A percentile compares a stretch with the other conserved stretches of the same genome.
Conservation (phyloP, 768 basidiomycete genomes). For the Rhodosporidiobolus odoratus region DNA sequence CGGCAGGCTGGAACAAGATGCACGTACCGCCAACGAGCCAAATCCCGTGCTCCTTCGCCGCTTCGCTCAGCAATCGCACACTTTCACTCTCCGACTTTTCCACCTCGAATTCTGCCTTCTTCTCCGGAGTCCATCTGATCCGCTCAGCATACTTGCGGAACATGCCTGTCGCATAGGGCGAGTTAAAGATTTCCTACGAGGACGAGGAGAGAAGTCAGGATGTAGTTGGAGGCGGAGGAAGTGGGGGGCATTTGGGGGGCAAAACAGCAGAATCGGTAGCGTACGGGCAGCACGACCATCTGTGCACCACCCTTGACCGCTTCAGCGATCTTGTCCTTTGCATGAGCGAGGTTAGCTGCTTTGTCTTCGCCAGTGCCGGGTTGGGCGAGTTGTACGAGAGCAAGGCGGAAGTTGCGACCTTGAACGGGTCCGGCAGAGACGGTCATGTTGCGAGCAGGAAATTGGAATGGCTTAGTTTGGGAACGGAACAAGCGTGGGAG, state of each 20-base stretch:
- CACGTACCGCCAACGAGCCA: constrained; percentile 88
- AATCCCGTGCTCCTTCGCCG: constrained; percentile 67
- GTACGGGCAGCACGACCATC: constrained; percentile 80
- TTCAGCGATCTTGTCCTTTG: constrained; percentile 58
- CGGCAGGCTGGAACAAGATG: not conserved
- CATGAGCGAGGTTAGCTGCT: constrained; percentile 70
- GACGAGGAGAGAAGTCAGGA: no score
- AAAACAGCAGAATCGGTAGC: constrained; percentile 51
- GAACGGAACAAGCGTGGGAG: constrained; percentile 1
- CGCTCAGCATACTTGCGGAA: constrained; percentile 43
- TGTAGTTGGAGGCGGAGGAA: not conserved
- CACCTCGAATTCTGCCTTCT: constrained; percentile 55
- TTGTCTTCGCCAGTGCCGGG: constrained; percentile 62
- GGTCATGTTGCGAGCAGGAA: constrained; percentile 15
- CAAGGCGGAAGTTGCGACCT: constrained; percentile 63
- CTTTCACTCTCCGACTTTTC: constrained; percentile 62
- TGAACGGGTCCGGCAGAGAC: constrained; percentile 8
- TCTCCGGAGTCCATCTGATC: constrained; percentile 56
- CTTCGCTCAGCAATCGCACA: constrained; percentile 70
- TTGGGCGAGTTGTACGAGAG: constrained; percentile 69
- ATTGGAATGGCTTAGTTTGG: not conserved
- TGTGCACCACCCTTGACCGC: constrained; percentile 57
- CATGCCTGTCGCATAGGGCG: constrained; percentile 46
- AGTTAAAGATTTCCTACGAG: constrained; percentile 51
- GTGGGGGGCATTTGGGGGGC: not conserved